Evolutionary conservation across 768 basidiomycete genomes (phyloP).

Genomic region (Lentinula edodes): DNA sequence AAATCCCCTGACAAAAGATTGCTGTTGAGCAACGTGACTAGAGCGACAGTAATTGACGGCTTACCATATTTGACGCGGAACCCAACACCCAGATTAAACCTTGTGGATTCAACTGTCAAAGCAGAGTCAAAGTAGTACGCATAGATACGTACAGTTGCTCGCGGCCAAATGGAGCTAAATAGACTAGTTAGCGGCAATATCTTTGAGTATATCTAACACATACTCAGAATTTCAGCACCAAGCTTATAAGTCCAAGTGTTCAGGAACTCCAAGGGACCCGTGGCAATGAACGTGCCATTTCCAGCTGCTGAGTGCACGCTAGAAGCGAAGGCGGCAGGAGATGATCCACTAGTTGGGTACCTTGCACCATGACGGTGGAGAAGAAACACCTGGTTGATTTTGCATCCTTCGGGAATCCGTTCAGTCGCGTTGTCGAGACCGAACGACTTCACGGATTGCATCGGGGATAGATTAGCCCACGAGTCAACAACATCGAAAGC

Average conservation of each 20-base stretch:
- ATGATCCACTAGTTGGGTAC: constrained; percentile 43
- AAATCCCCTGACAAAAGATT: constrained; percentile 19
- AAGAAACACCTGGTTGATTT: constrained; percentile 47
- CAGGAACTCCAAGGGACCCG: constrained; percentile 59
- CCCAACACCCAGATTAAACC: constrained; percentile 46
- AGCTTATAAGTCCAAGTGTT: constrained; percentile 75
- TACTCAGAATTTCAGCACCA: constrained; percentile 58
- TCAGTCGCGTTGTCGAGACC: constrained; percentile 45
- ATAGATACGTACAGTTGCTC: constrained; percentile 47
- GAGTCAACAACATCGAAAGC: constrained; percentile 39
- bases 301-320: constrained; percentile 42
- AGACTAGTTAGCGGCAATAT: not conserved
- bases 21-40: not conserved
- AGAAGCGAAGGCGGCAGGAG: constrained; percentile 37
- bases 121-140: not conserved
- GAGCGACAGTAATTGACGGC: constrained; percentile 16
- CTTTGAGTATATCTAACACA: not conserved
- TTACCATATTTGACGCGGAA: constrained; percentile 61
- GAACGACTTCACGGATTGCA: constrained; percentile 45
- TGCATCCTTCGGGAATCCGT: constrained; percentile 39
- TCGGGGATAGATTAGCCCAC: constrained; percentile 46
- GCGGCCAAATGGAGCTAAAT: constrained; percentile 63
- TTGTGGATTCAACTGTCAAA: constrained; percentile 10
- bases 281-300: constrained; percentile 38
- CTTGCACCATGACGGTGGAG: constrained; percentile 69